Conservation (phyloP, 805 yeast species). For the Candida xiaguanensis region DNA sequence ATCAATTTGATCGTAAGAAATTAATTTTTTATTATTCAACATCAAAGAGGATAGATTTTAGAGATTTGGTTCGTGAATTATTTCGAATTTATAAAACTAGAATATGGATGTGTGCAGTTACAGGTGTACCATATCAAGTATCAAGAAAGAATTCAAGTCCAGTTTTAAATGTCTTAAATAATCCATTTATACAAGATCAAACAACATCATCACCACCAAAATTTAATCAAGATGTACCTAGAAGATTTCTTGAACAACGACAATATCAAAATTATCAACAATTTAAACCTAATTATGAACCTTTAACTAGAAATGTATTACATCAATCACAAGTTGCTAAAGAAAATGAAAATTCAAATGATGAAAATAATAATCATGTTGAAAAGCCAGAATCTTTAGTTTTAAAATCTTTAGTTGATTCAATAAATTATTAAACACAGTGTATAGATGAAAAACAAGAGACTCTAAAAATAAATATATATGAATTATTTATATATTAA, state of each 20-base stretch:
- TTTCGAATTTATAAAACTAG: constrained; percentile 75
- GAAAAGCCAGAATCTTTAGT: constrained; percentile 22
- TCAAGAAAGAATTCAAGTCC: constrained; percentile 7
- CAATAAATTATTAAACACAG: constrained; percentile 27
- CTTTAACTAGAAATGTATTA: neutral
- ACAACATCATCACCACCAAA: constrained; percentile 6
- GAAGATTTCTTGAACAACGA: neutral
- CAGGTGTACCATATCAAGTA: constrained; percentile 30
- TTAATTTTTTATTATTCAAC: constrained; percentile 65
- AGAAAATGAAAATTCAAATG: constrained; percentile 1
- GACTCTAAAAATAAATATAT: too few relatives aligned
- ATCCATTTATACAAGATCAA: constrained; percentile 8
- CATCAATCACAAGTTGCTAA: neutral
- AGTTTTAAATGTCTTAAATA: neutral
- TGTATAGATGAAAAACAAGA: neutral
- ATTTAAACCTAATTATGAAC: neutral
- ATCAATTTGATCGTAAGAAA: constrained; percentile 78
- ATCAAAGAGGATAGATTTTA: constrained; percentile 64
- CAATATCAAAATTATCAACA: neutral
- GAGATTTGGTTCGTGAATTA: constrained; percentile 68
- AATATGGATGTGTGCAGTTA: constrained; percentile 80
- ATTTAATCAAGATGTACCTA: constrained; percentile 4
- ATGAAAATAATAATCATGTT: constrained; percentile 6
- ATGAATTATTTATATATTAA: constrained; percentile 12
- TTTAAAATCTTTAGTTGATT: constrained; percentile 39